These are phyloP conservation scores for Globisporangium orthogonon DNA, from an alignment of 352 stramenopile genomes.

Conservation along the genomic window DNA sequence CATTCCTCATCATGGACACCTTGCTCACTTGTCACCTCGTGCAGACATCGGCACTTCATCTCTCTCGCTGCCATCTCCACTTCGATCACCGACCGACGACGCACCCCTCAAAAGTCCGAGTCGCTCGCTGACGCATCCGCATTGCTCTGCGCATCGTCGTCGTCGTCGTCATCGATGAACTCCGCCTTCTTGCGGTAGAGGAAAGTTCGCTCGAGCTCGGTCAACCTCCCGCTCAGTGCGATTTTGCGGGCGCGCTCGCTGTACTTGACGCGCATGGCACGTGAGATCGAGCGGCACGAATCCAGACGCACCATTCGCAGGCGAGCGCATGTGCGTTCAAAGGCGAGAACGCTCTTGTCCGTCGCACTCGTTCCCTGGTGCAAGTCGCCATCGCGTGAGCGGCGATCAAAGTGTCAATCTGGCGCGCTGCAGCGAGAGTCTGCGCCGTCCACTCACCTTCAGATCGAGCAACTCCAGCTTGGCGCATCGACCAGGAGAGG, in stretches of 20 bases:
- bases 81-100: background rate
- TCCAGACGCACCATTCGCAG: conserved; percentile 60
- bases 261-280: conserved; percentile 36
- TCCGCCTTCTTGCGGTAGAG: conserved; percentile 29
- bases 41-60: too few species aligned
- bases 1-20: too few species aligned
- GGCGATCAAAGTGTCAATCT: too few species aligned
- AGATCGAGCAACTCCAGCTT: conserved; percentile 53
- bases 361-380: conserved; percentile 45
- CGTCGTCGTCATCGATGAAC: conserved; percentile 22
- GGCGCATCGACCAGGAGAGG: conserved; percentile 18
- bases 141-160: conserved; percentile 22
- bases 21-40: too few species aligned
- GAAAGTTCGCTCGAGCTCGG: conserved; percentile 29
- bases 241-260: conserved; percentile 18
- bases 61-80: background rate
- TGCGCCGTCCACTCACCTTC: conserved; percentile 25
- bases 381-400: background rate
- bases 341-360: conserved; percentile 28
- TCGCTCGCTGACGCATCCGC: conserved; percentile 18
- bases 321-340: conserved; percentile 29
- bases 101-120: conserved; percentile 12
- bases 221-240: conserved; percentile 14
- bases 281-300: conserved; percentile 61
- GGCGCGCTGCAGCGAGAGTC: too few species aligned